phyloP scores from a whole-genome alignment of 2,329 filamentous ascomycete species.

The Cordyceps farinosa region DNA sequence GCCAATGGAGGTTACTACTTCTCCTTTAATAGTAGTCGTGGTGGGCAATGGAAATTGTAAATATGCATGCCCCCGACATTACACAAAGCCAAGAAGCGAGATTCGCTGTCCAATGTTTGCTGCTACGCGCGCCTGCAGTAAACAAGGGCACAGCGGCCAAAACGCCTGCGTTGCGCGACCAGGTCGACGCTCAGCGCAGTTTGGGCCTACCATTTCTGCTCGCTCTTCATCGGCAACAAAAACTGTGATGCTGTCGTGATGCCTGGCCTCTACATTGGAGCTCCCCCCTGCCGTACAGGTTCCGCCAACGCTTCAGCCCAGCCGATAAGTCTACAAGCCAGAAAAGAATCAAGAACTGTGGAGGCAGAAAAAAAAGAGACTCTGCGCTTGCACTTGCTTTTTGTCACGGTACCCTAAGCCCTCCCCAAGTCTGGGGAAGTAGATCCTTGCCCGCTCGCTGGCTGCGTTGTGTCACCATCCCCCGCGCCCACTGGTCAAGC shows the following conservation, averaged over 20 bases:
- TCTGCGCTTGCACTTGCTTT: neutral
- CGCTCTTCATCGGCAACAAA: no score
- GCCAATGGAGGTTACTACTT: neutral
- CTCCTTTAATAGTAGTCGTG: neutral
- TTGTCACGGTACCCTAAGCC: no score
- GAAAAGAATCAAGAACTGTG: neutral
- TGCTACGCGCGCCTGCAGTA: neutral
- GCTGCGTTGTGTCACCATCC: constrained; percentile 1
- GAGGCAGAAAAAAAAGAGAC: neutral
- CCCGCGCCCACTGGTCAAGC: neutral
- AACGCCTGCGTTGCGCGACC: neutral
- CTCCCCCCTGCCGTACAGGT: no score
- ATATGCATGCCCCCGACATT: no score
- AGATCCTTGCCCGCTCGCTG: neutral
- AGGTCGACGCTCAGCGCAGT: neutral
- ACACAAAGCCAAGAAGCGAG: neutral
- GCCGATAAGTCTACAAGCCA: neutral
- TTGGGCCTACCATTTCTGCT: no score
- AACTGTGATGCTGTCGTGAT: no score
- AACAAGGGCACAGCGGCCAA: neutral
- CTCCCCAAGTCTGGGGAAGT: neutral
- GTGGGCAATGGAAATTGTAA: neutral
- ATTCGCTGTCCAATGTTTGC: constrained; percentile 1
- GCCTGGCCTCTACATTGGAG: no score
- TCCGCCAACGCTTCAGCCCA: no score